Evolutionary conservation across 2,329 filamentous ascomycete species (phyloP).

Genomic region (Biscogniauxia sp.): DNA sequence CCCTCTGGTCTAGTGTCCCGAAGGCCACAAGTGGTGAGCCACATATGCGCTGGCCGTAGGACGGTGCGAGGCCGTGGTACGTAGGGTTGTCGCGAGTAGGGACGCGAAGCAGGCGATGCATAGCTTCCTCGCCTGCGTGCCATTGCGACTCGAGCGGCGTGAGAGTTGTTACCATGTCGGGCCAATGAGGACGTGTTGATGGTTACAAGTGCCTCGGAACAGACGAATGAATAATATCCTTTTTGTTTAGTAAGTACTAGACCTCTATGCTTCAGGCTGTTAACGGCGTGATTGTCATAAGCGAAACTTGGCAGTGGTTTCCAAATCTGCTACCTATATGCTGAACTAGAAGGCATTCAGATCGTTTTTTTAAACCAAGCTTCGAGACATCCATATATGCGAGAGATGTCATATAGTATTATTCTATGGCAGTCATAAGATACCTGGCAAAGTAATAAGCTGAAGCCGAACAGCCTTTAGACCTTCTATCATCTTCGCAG

Average conservation of each 20-base stretch:
- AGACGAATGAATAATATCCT: neutral
- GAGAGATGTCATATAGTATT: neutral
- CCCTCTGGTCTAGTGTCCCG: conserved; percentile 65
- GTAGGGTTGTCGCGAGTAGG: conserved; percentile 66
- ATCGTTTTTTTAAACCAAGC: neutral
- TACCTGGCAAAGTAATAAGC: neutral
- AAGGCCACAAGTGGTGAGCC: conserved; percentile 68
- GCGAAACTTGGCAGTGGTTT: neutral
- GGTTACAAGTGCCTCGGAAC: neutral
- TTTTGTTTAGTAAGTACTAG: neutral
- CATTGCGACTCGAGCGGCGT: conserved; percentile 38
- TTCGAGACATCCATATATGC: neutral
- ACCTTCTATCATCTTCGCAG: neutral
- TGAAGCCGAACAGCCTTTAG: neutral
- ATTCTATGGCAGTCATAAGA: neutral
- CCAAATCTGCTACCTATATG: neutral
- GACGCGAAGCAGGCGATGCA: conserved; percentile 61
- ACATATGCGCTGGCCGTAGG: conserved; percentile 59
- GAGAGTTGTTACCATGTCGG: conserved; percentile 17
- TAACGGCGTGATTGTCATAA: neutral
- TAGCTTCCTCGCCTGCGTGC: conserved; percentile 64
- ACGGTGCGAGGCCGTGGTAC: conserved; percentile 56
- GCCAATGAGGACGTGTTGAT: neutral
- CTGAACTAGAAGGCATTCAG: neutral
- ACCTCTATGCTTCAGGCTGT: neutral